Percentiles rank a stretch among this genome's conserved stretches.
Conservation (phyloP, 495 filamentous ascomycete genomes). For the Penicillium roqueforti region DNA sequence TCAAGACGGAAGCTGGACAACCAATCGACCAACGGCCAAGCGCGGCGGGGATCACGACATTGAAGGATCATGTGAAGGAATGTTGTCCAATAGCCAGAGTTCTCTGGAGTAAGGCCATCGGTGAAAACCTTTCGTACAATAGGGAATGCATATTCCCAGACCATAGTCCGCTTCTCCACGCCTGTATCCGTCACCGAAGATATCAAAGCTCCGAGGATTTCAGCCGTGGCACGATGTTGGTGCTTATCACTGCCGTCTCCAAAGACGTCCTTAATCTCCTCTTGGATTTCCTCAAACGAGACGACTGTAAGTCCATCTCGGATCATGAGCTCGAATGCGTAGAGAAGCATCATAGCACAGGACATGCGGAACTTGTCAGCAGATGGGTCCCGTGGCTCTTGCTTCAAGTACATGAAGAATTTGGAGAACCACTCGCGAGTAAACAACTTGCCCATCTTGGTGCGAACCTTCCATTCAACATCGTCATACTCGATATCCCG, state of each 20-base stretch:
- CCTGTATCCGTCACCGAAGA: constrained; percentile 68
- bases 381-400: constrained; percentile 82
- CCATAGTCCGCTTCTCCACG: constrained; percentile 59
- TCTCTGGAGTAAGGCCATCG: constrained; percentile 91
- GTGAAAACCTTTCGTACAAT: constrained; percentile 80
- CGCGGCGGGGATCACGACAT: constrained; percentile 79
- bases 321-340: constrained; percentile 82
- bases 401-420: constrained; percentile 90
- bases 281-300: constrained; percentile 83
- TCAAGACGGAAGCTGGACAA: constrained; percentile 84
- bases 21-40: constrained; percentile 80
- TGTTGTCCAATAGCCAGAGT: constrained; percentile 87
- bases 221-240: constrained; percentile 91
- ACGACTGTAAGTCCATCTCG: constrained; percentile 63
- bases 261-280: constrained; percentile 67
- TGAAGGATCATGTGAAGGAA: constrained; percentile 83
- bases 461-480: constrained; percentile 68
- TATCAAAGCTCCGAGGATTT: constrained; percentile 85
- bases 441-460: constrained; percentile 74
- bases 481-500: constrained; percentile 78
- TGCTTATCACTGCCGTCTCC: constrained; percentile 96
- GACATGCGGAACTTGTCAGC: constrained; percentile 87
- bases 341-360: constrained; percentile 77
- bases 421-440: constrained; percentile 80
- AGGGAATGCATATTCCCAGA: constrained; percentile 89